phyloP scores from a whole-genome alignment of 495 filamentous ascomycete genomes.

The Lentithecium fluviatile region DNA sequence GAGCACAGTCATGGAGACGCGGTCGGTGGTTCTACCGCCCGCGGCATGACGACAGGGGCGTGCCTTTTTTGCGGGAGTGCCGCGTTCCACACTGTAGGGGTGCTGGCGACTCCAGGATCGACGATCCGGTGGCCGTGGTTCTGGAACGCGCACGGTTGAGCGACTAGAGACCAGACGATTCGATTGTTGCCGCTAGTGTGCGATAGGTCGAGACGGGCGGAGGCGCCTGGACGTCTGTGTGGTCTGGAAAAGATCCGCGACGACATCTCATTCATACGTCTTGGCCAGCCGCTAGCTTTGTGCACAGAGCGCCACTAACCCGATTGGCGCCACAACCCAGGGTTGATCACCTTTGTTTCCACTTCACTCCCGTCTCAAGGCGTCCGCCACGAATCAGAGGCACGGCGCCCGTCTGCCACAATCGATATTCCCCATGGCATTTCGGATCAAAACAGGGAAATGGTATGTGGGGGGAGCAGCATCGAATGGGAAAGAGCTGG shows the following conservation, averaged over 20 bases:
- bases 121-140: background rate
- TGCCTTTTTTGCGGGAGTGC: background rate
- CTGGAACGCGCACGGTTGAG: background rate
- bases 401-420: too few relatives aligned
- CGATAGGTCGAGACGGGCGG: too few relatives aligned
- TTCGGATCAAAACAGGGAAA: too few relatives aligned
- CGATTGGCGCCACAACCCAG: background rate
- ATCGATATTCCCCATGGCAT: too few relatives aligned
- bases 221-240: too few relatives aligned
- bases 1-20: background rate
- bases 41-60: background rate
- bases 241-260: too few relatives aligned
- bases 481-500: too few relatives aligned
- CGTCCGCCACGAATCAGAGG: background rate
- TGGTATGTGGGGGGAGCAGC: too few relatives aligned
- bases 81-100: background rate
- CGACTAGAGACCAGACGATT: background rate
- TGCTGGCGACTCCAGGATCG: background rate
- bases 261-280: too few relatives aligned
- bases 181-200: too few relatives aligned
- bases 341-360: background rate
- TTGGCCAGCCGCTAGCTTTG: background rate
- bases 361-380: background rate
- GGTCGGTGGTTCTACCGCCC: background rate
- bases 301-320: background rate